These are phyloP conservation scores for Digitaria exilis DNA, from an alignment of 202 grass and related monocot genomes.

Conservation along the genomic window DNA sequence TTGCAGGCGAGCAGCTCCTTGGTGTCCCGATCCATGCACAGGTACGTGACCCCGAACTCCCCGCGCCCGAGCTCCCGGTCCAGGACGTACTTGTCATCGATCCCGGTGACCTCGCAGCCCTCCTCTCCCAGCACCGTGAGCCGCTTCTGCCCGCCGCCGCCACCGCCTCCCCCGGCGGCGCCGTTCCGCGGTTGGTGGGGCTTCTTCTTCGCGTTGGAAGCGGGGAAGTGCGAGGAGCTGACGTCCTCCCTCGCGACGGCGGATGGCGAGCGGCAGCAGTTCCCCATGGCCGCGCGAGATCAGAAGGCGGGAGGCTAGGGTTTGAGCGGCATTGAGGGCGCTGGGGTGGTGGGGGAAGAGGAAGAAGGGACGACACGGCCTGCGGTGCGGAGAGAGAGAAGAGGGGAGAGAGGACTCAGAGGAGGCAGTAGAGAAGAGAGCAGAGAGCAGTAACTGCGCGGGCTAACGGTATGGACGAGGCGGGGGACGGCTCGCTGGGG, in stretches of 20 bases:
- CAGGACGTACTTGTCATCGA: slow-evolving; percentile 87
- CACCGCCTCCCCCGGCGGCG: slow-evolving; percentile 28
- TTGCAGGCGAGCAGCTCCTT: slow-evolving; percentile 95
- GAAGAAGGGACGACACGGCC: slow-evolving; percentile 31
- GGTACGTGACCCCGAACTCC: slow-evolving; percentile 98
- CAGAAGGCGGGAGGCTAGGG: slow-evolving; percentile 54
- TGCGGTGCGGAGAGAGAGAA: not conserved
- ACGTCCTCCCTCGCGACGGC: slow-evolving; percentile 95
- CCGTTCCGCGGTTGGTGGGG: slow-evolving; percentile 56
- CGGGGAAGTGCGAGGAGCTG: slow-evolving; percentile 71
- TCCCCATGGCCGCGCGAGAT: slow-evolving; percentile 70
- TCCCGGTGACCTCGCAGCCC: slow-evolving; percentile 53
- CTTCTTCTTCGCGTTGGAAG: slow-evolving; percentile 63
- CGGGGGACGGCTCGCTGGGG: slow-evolving; percentile 42
- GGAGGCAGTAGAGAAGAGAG: not conserved
- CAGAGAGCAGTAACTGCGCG: slow-evolving; percentile 59
- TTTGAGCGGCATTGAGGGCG: slow-evolving; percentile 54
- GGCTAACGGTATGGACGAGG: slow-evolving; percentile 44
- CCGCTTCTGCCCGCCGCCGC: slow-evolving; percentile 56
- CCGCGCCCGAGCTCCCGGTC: slow-evolving; percentile 96
- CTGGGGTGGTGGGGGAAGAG: slow-evolving; percentile 23
- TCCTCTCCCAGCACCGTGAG: slow-evolving; percentile 75
- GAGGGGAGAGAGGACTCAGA: no score
- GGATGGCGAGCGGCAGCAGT: slow-evolving; percentile 94
- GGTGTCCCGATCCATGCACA: slow-evolving; percentile 86